A percentile compares a stretch with the other conserved stretches of the same genome.
These are phyloP conservation scores for Citrus mangshanensis DNA, from an alignment of 345 rosid genomes.

Conservation along the genomic window DNA sequence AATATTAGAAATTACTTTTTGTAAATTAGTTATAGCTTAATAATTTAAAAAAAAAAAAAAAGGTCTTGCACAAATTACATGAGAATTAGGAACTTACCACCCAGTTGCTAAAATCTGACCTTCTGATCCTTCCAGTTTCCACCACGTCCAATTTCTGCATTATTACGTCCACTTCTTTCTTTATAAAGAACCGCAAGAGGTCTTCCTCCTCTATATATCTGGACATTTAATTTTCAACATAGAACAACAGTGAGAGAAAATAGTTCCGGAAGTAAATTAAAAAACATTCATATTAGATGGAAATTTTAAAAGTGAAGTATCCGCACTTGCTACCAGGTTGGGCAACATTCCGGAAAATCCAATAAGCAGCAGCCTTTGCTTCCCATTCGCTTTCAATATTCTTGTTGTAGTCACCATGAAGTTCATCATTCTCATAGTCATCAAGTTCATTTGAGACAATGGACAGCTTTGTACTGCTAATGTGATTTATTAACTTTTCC, in stretches of 20 bases:
- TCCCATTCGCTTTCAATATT: constrained; percentile 68
- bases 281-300: no score
- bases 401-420: not conserved
- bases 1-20: no score
- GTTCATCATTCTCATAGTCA: constrained; percentile 16
- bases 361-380: constrained; percentile 60
- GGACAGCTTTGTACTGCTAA: constrained; percentile 43
- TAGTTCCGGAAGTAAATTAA: no score
- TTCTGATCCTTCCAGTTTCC: constrained; percentile 55
- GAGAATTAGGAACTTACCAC: constrained; percentile 33
- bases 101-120: constrained; percentile 57
- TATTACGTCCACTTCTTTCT: constrained; percentile 41
- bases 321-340: constrained; percentile 49
- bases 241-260: not conserved
- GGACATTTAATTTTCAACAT: not conserved
- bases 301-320: not conserved
- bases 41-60: no score
- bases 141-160: constrained; percentile 44
- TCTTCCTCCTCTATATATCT: constrained; percentile 69
- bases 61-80: no score
- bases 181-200: constrained; percentile 56
- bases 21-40: no score
- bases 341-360: constrained; percentile 56
- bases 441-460: constrained; percentile 39
- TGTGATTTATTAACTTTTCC: constrained; percentile 52